phyloP scores from a whole-genome alignment of 2,329 filamentous ascomycete species.

The Fusarium sp. region DNA sequence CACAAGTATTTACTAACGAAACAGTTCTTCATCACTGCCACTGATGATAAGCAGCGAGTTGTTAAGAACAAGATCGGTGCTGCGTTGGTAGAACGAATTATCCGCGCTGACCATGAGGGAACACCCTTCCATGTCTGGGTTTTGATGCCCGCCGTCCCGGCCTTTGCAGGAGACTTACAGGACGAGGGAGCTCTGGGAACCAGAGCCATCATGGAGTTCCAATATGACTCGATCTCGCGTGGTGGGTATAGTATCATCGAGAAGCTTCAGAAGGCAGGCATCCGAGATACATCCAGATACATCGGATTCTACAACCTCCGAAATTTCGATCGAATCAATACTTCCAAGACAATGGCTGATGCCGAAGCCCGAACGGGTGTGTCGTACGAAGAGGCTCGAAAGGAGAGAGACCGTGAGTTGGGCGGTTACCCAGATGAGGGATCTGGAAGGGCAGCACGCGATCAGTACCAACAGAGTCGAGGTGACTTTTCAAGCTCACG shows the following conservation, averaged over 20 bases:
- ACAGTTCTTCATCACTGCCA: constrained; percentile 85
- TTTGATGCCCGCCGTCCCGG: constrained; percentile 81
- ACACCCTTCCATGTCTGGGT: constrained; percentile 80
- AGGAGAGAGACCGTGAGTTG: constrained; percentile 68
- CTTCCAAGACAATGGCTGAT: constrained; percentile 66
- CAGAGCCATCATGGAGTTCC: constrained; percentile 88
- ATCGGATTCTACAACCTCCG: constrained; percentile 87
- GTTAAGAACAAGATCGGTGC: constrained; percentile 81
- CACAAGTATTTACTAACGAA: not conserved
- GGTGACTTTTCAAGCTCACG: constrained; percentile 13
- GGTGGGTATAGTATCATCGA: constrained; percentile 83
- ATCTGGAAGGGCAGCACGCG: constrained; percentile 25
- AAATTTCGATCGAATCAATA: constrained; percentile 86
- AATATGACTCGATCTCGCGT: constrained; percentile 82
- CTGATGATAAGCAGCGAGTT: constrained; percentile 73
- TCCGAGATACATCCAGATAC: constrained; percentile 74
- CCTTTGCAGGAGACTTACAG: constrained; percentile 82
- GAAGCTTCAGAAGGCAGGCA: constrained; percentile 71
- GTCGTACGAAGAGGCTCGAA: constrained; percentile 71
- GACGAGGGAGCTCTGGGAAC: constrained; percentile 78
- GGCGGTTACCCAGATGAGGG: constrained; percentile 53
- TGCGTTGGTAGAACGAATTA: constrained; percentile 80
- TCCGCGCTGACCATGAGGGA: constrained; percentile 72
- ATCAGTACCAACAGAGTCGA: constrained; percentile 17
- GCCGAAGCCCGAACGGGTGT: constrained; percentile 72